These are phyloP conservation scores for Talaromyces sp. DNA, from an alignment of 2,329 filamentous ascomycete genomes.

Conservation along the genomic window DNA sequence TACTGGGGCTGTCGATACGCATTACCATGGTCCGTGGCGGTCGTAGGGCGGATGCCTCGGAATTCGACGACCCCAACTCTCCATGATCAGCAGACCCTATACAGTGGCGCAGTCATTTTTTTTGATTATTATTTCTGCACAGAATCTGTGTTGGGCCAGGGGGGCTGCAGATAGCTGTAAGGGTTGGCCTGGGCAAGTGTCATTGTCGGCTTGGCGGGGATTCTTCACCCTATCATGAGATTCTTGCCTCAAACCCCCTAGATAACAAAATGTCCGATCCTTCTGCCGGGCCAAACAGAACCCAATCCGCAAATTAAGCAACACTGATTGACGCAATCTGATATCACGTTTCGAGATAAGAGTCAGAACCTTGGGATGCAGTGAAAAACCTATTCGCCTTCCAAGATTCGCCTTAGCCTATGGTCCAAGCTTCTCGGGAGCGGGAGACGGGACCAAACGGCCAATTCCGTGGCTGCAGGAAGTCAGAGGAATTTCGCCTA, in stretches of 20 bases:
- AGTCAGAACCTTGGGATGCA: neutral
- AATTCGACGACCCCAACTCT: neutral
- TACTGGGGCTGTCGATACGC: neutral
- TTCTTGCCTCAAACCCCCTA: constrained; percentile 7
- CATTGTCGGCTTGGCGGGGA: constrained; percentile 10
- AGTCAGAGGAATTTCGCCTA: neutral
- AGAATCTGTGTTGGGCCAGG: neutral
- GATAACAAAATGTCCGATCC: neutral
- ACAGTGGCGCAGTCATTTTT: constrained; percentile 10
- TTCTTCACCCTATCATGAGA: constrained; percentile 3
- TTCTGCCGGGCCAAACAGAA: no score
- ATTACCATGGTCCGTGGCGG: constrained; percentile 1
- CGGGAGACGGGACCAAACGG: neutral
- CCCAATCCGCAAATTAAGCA: neutral
- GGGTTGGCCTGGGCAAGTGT: constrained; percentile 8
- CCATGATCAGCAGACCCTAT: constrained; percentile 7
- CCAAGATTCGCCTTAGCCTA: neutral
- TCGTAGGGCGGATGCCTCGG: constrained; percentile 3
- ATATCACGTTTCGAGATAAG: no score
- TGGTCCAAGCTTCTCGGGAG: constrained; percentile 4
- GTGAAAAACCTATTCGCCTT: neutral
- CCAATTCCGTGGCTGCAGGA: neutral
- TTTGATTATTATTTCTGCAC: neutral
- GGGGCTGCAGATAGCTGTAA: neutral
- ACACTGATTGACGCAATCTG: no score